A percentile compares a stretch with the other conserved stretches of the same genome.
These are phyloP conservation scores for Wallacemonas sp. DNA, from an alignment of 208 protist species.

Conservation along the genomic window DNA sequence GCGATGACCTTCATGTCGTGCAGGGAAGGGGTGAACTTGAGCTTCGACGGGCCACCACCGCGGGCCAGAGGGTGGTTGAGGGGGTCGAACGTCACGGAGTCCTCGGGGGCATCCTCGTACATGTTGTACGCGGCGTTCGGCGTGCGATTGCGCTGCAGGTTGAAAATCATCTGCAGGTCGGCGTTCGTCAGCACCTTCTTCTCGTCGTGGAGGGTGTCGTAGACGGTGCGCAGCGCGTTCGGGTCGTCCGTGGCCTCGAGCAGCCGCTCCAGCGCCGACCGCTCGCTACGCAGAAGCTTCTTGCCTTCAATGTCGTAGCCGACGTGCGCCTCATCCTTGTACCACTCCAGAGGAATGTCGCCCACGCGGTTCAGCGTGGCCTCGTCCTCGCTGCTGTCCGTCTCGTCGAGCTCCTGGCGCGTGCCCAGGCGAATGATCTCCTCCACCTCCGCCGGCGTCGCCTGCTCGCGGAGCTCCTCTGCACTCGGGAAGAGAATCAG, in stretches of 20 bases:
- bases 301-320: slow-evolving; percentile 94
- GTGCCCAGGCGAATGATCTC: slow-evolving; percentile 72
- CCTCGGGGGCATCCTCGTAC: slow-evolving; percentile 83
- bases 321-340: slow-evolving; percentile 93
- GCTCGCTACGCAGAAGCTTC: slow-evolving; percentile 88
- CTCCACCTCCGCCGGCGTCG: slow-evolving; percentile 7
- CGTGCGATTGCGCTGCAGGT: slow-evolving; percentile 92
- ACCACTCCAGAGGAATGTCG: slow-evolving; percentile 95
- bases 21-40: slow-evolving; percentile 77
- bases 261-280: slow-evolving; percentile 87
- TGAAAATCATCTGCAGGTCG: slow-evolving; percentile 93
- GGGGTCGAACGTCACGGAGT: slow-evolving; percentile 88
- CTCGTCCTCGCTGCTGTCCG: slow-evolving; percentile 91
- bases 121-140: slow-evolving; percentile 89
- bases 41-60: slow-evolving; percentile 81
- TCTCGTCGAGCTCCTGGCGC: slow-evolving; percentile 79
- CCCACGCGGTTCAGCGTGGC: slow-evolving; percentile 91
- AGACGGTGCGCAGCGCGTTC: slow-evolving; percentile 90
- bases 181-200: slow-evolving; percentile 90
- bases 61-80: slow-evolving; percentile 92
- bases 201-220: slow-evolving; percentile 90
- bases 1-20: slow-evolving; percentile 92
- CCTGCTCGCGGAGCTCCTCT: slow-evolving; percentile 46
- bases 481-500: slow-evolving; percentile 86
- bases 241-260: slow-evolving; percentile 93